Base-by-base conservation (phyloP, 148 eudicot species). In the Bassia scoparia region DNA sequence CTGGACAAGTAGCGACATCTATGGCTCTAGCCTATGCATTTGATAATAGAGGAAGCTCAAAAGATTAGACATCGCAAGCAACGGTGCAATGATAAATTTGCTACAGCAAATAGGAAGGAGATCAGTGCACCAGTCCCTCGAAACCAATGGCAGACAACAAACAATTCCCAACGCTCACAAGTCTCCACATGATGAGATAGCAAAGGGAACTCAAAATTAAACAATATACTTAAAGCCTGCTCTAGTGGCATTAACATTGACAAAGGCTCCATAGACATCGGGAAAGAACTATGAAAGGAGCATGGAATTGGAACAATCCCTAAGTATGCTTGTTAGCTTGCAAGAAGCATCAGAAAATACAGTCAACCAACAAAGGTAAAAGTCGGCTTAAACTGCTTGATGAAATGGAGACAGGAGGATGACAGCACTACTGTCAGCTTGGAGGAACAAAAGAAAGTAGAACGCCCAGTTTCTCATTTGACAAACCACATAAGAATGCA, bases 171-270 rank as follows among this genome's bases (percentile, higher is more conserved):
- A 78, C n/a, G 31, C 77, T 87, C 64, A 83, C 96, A 29, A 70
- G 71, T 64, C 68, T n/a, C 76, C 99, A 92, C 52, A 78, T 95
- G 83, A 83, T 56, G 97, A 95, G 76, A 81, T 95, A 69, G 87
- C 97, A 24, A 95, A 85, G 72, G 96, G 99, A 17, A 87, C 91
- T 20, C 94, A 88, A 64, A 86, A 72, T n/a, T 95, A 23, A 89
- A 89, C 70, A 89, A 87, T 68, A 87, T 92, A 24, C 81, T 95
- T 68, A n/a, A 62, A 78, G 89, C 90, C 31, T 84, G 87, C n/a
- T 82, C 92, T 13, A 82, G 79, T 55, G 90, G 87, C 67, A 58
- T 81, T 15, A 83, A 69, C 60, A 63, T 83, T 15, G 83, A 86
- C 59, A 71, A n/a, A n/a, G 76, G 86, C 63, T 87, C 97, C 0